Evolutionary conservation across 2,329 filamentous ascomycete species (phyloP).

Genomic region (Aspergillus calidoustus): DNA sequence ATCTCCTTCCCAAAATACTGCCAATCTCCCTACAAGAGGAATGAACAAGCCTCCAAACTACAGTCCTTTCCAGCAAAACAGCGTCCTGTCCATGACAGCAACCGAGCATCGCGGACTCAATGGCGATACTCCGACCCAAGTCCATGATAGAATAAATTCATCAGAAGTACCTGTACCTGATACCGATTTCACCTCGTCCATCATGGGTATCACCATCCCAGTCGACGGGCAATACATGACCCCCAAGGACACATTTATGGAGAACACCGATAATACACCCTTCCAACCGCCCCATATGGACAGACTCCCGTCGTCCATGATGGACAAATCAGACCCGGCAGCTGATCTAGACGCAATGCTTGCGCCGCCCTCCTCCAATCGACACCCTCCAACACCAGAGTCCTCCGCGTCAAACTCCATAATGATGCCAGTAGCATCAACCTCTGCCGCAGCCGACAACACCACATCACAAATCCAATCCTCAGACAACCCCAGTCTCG

Average conservation of each 20-base stretch:
- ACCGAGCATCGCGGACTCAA: constrained; percentile 9
- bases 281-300: constrained; percentile 21
- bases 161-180: constrained; percentile 24
- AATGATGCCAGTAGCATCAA: constrained; percentile 21
- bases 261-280: constrained; percentile 30
- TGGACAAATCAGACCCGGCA: constrained; percentile 30
- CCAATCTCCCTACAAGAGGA: constrained; percentile 3
- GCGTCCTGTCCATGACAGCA: constrained; percentile 10
- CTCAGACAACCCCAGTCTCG: constrained; percentile 36
- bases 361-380: constrained; percentile 21
- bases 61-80: constrained; percentile 11
- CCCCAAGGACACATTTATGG: constrained; percentile 38
- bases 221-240: constrained; percentile 38
- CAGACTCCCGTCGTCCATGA: constrained; percentile 12
- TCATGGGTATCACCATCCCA: constrained; percentile 39
- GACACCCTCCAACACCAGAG: constrained; percentile 39
- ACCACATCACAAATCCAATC: constrained; percentile 17
- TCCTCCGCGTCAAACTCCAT: constrained; percentile 34
- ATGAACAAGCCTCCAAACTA: neutral
- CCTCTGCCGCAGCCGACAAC: constrained; percentile 21
- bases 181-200: constrained; percentile 32
- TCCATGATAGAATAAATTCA: constrained; percentile 17
- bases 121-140: constrained; percentile 19
- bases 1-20: constrained; percentile 12
- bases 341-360: constrained; percentile 28